Evolutionary conservation across 495 filamentous ascomycete species (phyloP).

Genomic region (Neurospora sp.): DNA sequence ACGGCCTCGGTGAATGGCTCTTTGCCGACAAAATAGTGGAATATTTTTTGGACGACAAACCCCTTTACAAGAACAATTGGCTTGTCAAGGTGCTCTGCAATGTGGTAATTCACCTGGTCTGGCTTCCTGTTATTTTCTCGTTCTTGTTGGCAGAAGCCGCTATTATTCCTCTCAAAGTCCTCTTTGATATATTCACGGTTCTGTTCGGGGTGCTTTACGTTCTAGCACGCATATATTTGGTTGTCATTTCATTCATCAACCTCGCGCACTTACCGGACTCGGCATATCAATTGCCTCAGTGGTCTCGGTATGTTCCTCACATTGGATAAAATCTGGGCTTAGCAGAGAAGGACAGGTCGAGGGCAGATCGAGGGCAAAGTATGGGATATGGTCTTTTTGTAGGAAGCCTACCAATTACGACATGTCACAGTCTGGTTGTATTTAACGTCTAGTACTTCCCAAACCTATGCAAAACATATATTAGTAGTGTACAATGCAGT

Average conservation of each 20-base stretch:
- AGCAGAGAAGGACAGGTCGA: background rate
- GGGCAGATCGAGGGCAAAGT: background rate
- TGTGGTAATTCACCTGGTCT: no score
- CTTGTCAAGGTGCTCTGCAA: no score
- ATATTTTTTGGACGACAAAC: no score
- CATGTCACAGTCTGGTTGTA: background rate
- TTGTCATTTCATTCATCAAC: background rate
- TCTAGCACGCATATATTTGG: background rate
- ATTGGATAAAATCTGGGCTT: background rate
- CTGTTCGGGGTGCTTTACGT: background rate
- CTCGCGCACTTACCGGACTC: background rate
- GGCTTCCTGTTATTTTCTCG: no score
- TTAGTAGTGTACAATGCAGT: background rate
- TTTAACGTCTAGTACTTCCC: background rate
- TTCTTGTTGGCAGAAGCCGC: no score
- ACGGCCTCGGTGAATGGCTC: no score
- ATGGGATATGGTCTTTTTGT: background rate
- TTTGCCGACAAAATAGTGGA: no score
- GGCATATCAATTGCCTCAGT: background rate
- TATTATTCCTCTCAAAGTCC: background rate
- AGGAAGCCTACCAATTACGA: background rate
- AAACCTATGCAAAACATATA: background rate
- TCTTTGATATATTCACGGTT: background rate
- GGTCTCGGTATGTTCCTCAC: background rate
- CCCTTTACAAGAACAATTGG: no score